phyloP scores from a whole-genome alignment of 2,329 filamentous ascomycete species.

The Fusarium tuaranense region DNA sequence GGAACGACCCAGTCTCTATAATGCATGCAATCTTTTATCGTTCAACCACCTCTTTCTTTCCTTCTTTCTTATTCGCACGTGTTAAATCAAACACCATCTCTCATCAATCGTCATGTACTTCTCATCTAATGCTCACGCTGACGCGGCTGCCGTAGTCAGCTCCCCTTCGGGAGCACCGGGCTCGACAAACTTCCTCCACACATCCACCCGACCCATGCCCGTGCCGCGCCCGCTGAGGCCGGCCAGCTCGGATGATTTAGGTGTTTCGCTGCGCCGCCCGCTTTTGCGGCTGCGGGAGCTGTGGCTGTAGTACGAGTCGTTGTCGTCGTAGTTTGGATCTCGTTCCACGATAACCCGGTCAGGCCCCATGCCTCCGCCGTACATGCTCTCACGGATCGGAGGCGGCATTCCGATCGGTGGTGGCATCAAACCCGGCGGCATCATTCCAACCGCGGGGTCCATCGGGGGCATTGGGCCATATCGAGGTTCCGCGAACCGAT shows the following conservation, averaged over 20 bases:
- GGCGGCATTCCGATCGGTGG: slow-evolving; percentile 52
- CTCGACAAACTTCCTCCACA: slow-evolving; percentile 63
- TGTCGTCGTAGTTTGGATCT: slow-evolving; percentile 48
- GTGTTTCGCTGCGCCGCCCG: slow-evolving; percentile 42
- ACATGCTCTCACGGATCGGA: slow-evolving; percentile 33
- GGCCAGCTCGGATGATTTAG: slow-evolving; percentile 59
- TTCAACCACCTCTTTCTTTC: not conserved
- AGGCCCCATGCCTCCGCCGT: slow-evolving; percentile 28
- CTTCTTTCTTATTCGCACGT: not conserved
- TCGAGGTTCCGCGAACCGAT: slow-evolving; percentile 61
- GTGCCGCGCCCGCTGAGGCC: slow-evolving; percentile 59
- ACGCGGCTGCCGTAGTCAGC: slow-evolving; percentile 26
- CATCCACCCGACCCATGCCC: slow-evolving; percentile 60
- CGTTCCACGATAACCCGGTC: slow-evolving; percentile 46
- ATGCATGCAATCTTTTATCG: slow-evolving; percentile 17
- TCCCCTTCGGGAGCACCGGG: slow-evolving; percentile 55
- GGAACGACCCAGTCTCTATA: slow-evolving; percentile 8
- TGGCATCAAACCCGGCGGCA: slow-evolving; percentile 39
- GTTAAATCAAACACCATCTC: slow-evolving; percentile 17
- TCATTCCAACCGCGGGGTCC: slow-evolving; percentile 36
- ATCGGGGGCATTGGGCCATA: slow-evolving; percentile 38
- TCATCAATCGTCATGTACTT: slow-evolving; percentile 18
- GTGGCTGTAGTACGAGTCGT: slow-evolving; percentile 45
- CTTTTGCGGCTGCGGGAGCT: slow-evolving; percentile 46
- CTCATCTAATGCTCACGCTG: slow-evolving; percentile 2